phyloP scores from a whole-genome alignment of 345 rosid genomes.

The Viola odorata region DNA sequence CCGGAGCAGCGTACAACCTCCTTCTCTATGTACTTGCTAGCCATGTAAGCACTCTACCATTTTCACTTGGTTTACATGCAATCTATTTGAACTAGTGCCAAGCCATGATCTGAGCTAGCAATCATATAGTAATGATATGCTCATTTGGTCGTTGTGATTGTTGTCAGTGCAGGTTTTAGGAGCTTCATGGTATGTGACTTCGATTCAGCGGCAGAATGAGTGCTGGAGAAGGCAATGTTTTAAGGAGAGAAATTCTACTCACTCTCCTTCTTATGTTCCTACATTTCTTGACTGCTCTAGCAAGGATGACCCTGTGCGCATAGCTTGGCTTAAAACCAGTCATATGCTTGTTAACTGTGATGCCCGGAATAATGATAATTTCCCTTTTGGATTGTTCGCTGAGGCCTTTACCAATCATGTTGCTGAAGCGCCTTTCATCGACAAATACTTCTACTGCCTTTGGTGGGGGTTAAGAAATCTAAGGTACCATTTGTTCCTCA shows the following conservation, averaged over 20 bases:
- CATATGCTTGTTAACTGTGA: conserved; percentile 43
- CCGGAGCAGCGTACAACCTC: conserved; percentile 83
- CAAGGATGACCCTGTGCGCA: conserved; percentile 36
- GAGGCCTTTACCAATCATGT: conserved; percentile 64
- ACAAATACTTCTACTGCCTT: conserved; percentile 76
- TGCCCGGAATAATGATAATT: conserved; percentile 35
- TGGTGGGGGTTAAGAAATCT: conserved; percentile 89
- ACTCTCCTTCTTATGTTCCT: conserved; percentile 43
- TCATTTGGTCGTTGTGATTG: background rate
- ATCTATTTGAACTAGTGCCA: background rate
- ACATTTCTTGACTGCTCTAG: conserved; percentile 60
- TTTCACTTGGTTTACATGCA: background rate
- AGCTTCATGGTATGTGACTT: conserved; percentile 69
- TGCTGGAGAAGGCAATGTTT: conserved; percentile 62
- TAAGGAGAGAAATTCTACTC: conserved; percentile 46
- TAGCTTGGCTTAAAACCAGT: conserved; percentile 54
- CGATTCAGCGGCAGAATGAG: conserved; percentile 58
- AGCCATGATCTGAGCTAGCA: background rate
- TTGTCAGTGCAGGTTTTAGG: conserved; percentile 54
- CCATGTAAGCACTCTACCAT: conserved; percentile 45
- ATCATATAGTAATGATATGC: background rate
- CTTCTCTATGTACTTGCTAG: conserved; percentile 62
- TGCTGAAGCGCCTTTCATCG: conserved; percentile 42
- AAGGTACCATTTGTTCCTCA: conserved; percentile 31
- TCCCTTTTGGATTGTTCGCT: conserved; percentile 69